These are phyloP conservation scores for Penicillium parvum DNA, from an alignment of 495 filamentous ascomycete genomes.

Conservation along the genomic window DNA sequence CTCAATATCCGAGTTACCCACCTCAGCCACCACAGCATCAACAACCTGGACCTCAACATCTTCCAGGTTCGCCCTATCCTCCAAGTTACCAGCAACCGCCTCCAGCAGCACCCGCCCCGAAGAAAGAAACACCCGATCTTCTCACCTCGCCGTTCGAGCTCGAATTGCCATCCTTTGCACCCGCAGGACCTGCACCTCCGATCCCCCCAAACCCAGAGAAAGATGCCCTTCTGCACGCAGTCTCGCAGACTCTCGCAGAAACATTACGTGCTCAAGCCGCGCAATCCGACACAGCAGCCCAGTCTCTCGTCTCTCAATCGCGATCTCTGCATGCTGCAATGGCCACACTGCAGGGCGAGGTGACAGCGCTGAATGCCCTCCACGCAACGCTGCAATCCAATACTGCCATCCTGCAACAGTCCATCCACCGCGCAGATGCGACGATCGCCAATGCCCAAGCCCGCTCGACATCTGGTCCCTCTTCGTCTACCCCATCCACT, in stretches of 20 bases:
- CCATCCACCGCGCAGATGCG: slow-evolving; percentile 71
- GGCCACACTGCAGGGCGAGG: slow-evolving; percentile 63
- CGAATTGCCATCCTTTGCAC: slow-evolving; percentile 55
- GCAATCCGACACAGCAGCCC: slow-evolving; percentile 65
- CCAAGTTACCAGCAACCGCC: slow-evolving; percentile 13
- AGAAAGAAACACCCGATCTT: slow-evolving; percentile 59
- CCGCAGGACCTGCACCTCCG: slow-evolving; percentile 65
- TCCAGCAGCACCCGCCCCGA: slow-evolving; percentile 32
- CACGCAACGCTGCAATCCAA: slow-evolving; percentile 68
- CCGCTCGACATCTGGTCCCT: slow-evolving; percentile 37
- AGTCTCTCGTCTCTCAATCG: slow-evolving; percentile 75
- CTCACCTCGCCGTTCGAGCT: slow-evolving; percentile 65
- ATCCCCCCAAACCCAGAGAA: slow-evolving; percentile 97
- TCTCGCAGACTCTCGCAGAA: slow-evolving; percentile 63
- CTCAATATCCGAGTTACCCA: slow-evolving; percentile 20
- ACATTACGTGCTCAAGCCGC: slow-evolving; percentile 59
- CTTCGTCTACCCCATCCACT: slow-evolving; percentile 20
- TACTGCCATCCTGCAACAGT: slow-evolving; percentile 68
- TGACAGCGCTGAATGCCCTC: slow-evolving; percentile 63
- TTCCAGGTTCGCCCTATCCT: slow-evolving; percentile 16
- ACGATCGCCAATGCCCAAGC: slow-evolving; percentile 63
- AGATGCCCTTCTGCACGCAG: slow-evolving; percentile 74
- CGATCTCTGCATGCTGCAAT: slow-evolving; percentile 66
- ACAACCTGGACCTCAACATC: slow-evolving; percentile 16
- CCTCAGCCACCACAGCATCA: slow-evolving; percentile 17